Evolutionary conservation across 495 filamentous ascomycete species (phyloP).

Genomic region (Aspergillus kassunensis): DNA sequence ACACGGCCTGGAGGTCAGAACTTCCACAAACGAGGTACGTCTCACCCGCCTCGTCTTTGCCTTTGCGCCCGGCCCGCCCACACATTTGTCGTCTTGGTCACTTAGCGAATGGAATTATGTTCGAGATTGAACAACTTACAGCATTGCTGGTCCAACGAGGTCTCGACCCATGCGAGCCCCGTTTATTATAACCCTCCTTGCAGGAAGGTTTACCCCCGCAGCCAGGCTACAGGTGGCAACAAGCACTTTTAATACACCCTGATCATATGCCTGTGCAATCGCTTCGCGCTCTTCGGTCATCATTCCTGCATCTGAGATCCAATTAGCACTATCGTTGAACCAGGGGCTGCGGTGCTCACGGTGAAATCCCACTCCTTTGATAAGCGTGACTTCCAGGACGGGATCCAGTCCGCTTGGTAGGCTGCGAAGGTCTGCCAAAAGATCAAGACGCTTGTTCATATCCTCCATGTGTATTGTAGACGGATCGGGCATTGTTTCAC

Average conservation of each 20-base stretch:
- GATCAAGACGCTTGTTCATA: conserved; percentile 57
- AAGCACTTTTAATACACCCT: conserved; percentile 64
- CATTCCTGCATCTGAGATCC: conserved; percentile 60
- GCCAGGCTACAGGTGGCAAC: conserved; percentile 81
- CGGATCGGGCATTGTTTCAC: conserved; percentile 54
- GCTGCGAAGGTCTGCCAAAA: conserved; percentile 65
- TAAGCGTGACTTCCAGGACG: conserved; percentile 59
- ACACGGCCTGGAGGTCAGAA: conserved; percentile 64
- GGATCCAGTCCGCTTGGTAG: conserved; percentile 64
- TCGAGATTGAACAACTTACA: conserved; percentile 34
- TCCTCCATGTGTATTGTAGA: conserved; percentile 42
- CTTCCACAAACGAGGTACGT: conserved; percentile 74
- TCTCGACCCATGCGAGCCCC: conserved; percentile 75
- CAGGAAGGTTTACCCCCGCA: conserved; percentile 77
- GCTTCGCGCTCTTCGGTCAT: conserved; percentile 78
- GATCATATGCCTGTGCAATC: conserved; percentile 68
- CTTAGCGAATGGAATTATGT: conserved; percentile 8
- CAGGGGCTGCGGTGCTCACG: conserved; percentile 40
- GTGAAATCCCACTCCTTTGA: conserved; percentile 71
- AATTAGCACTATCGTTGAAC: conserved; percentile 1
- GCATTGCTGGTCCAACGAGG: conserved; percentile 70
- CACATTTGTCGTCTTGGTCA: conserved; percentile 70
- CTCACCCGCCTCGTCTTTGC: conserved; percentile 76
- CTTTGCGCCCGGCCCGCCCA: conserved; percentile 77
- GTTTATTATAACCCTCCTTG: conserved; percentile 74